phyloP scores from a whole-genome alignment of 164 flowering plant genomes.

The Sextonia rubra region DNA sequence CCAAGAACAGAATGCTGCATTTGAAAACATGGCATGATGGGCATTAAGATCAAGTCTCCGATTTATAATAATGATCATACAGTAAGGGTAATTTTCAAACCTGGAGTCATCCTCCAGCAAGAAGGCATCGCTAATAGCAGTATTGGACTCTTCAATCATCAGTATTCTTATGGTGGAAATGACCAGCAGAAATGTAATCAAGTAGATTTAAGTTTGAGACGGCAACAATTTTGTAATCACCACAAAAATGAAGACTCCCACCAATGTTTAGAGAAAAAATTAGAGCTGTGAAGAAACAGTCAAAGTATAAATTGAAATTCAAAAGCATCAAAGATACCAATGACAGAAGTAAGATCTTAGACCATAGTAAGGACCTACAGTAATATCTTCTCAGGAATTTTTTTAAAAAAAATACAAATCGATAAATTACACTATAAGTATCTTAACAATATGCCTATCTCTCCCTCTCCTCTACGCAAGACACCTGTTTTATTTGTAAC shows the following conservation, averaged over 20 bases:
- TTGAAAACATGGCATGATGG: neutral
- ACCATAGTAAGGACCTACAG: neutral
- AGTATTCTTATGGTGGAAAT: conserved; percentile 65
- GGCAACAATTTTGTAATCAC: neutral
- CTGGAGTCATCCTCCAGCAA: conserved; percentile 83
- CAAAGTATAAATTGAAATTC: neutral
- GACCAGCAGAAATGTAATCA: conserved; percentile 38
- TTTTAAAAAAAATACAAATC: too few species aligned
- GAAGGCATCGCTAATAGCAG: conserved; percentile 49
- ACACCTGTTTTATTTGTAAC: too few species aligned
- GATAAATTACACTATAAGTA: too few species aligned
- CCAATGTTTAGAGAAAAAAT: neutral
- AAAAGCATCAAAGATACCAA: neutral
- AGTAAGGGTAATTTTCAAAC: conserved; percentile 24
- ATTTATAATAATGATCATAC: neutral
- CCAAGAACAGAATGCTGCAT: conserved; percentile 84
- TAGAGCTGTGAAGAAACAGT: neutral
- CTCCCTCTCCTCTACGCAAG: too few species aligned
- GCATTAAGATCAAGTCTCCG: neutral
- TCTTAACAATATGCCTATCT: too few species aligned
- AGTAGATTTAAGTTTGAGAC: neutral
- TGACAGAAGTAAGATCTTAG: neutral
- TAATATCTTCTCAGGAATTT: too few species aligned
- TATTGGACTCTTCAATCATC: conserved; percentile 60
- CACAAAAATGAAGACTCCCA: neutral